These are phyloP conservation scores for Debaryomyces maramus DNA, from an alignment of 805 yeast genomes.

Conservation along the genomic window DNA sequence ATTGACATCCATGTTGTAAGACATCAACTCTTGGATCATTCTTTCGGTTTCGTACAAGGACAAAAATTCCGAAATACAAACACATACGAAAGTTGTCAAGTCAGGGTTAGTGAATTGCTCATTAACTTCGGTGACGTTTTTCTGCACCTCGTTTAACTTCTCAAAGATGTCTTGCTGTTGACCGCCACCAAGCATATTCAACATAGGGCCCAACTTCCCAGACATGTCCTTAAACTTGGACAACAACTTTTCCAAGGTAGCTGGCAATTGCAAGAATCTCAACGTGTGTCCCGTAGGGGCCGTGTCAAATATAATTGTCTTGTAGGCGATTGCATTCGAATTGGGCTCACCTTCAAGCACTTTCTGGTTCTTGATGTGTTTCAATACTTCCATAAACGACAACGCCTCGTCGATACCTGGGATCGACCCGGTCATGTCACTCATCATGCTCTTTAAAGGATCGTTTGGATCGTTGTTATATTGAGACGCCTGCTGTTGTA, in stretches of 20 bases:
- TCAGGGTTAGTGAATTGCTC: slow-evolving; percentile 96
- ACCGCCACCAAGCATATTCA: slow-evolving; percentile 71
- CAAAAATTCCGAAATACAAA: slow-evolving; percentile 94
- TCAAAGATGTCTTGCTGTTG: slow-evolving; percentile 69
- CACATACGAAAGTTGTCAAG: slow-evolving; percentile 92
- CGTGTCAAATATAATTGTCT: slow-evolving; percentile 95
- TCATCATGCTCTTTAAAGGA: slow-evolving; percentile 73
- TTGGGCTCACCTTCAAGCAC: slow-evolving; percentile 21
- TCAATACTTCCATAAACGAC: slow-evolving; percentile 96
- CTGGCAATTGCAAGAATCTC: slow-evolving; percentile 91
- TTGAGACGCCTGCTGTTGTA: slow-evolving; percentile 60
- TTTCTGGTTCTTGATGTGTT: slow-evolving; percentile 82
- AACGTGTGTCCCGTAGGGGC: slow-evolving; percentile 99
- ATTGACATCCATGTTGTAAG: slow-evolving; percentile 94
- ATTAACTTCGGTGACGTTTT: slow-evolving; percentile 82
- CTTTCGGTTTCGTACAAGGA: slow-evolving; percentile 97
- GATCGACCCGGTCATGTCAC: slow-evolving; percentile 88
- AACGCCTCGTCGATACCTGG: slow-evolving; percentile 99
- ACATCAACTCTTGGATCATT: slow-evolving; percentile 92
- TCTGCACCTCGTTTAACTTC: slow-evolving; percentile 79
- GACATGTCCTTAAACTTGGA: slow-evolving; percentile 85
- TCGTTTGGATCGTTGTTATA: slow-evolving; percentile 56
- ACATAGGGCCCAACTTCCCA: slow-evolving; percentile 86
- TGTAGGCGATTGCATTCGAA: slow-evolving; percentile 46
- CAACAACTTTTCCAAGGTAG: slow-evolving; percentile 83